Base-by-base conservation (phyloP, 2,329 filamentous ascomycete species). In the Metarhizium anisopliae region DNA sequence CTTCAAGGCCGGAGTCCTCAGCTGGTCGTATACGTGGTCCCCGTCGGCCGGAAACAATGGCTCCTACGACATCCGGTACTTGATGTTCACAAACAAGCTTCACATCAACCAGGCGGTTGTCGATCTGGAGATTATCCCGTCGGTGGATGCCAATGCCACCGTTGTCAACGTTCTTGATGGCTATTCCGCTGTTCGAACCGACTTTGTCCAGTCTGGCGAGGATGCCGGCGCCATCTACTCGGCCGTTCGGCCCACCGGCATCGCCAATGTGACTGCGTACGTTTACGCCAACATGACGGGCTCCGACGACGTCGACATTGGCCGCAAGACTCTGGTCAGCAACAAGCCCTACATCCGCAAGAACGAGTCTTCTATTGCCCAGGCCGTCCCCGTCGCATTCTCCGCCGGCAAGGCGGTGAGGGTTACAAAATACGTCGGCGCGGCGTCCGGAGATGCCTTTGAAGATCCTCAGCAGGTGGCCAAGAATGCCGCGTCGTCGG, bases 101-200 rank as follows among this genome's bases (percentile, higher is more conserved):
- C 69, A 80, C 54, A 73, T 85, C 61, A 86, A 84, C 59, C 43
- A 55, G 53, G 53, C 53, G 20, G 47, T 55, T 1, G 53, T 55
- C 47, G 47, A 55, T 10, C 35, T 55, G 4, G 47, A 55, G 47
- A 51, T 55, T 20, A 36, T 55, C 10, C 77, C 86, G 1, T 76
- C 75, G 0, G 66, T 65, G 7, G 76, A 83, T 62, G 63, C 74
- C 2, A 76, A 82, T 54, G 80, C 78, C 2, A 82, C 78, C 0
- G 74, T 89, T 2, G 82, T 82, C 13, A 87, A 90, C 66, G 72
- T 89, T 0, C 65, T 90, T 4, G 84, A 90, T 60, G 87, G 87
- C 0, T 78, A 80, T 59, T 80, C 82, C 61, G 86, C 87, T n/a
- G 80, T 86, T 8, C 77, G 86, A 14, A 82, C 84, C 0, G 76